phyloP scores from a whole-genome alignment of 2,329 filamentous ascomycete species.

The Metarhizium guizhouense region DNA sequence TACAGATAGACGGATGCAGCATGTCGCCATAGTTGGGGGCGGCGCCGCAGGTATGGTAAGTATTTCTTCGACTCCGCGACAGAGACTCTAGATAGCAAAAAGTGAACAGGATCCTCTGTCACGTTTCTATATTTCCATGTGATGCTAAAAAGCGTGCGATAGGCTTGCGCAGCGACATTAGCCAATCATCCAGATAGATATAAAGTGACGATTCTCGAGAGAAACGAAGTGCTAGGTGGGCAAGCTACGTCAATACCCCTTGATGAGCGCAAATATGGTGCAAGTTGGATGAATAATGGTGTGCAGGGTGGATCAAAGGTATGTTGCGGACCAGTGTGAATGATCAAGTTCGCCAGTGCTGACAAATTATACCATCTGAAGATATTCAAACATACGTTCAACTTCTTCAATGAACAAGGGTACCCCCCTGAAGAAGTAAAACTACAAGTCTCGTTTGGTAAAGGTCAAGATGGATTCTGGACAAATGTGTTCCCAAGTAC shows the following conservation, averaged over 20 bases:
- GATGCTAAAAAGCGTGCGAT: background rate
- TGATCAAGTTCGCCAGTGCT: background rate
- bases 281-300: constrained; percentile 53
- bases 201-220: constrained; percentile 54
- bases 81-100: background rate
- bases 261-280: constrained; percentile 46
- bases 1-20: constrained; percentile 24
- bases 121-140: background rate
- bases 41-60: constrained; percentile 53
- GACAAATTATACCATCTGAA: constrained; percentile 17
- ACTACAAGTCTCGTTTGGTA: constrained; percentile 55
- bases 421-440: constrained; percentile 48
- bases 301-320: constrained; percentile 48
- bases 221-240: constrained; percentile 48
- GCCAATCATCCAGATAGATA: constrained; percentile 57
- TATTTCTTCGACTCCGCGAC: background rate
- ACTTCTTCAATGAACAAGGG: constrained; percentile 51
- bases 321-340: background rate
- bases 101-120: too few species aligned
- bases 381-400: constrained; percentile 61
- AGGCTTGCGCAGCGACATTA: constrained; percentile 59
- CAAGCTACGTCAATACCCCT: constrained; percentile 52
- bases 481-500: constrained; percentile 55
- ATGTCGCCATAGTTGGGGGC: constrained; percentile 50
- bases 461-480: constrained; percentile 51